Evolutionary conservation across 176 grass and related monocot species (phyloP), one percentile per base, ranked within the genome.

Genomic region (Paspalum vaginatum): DNA sequence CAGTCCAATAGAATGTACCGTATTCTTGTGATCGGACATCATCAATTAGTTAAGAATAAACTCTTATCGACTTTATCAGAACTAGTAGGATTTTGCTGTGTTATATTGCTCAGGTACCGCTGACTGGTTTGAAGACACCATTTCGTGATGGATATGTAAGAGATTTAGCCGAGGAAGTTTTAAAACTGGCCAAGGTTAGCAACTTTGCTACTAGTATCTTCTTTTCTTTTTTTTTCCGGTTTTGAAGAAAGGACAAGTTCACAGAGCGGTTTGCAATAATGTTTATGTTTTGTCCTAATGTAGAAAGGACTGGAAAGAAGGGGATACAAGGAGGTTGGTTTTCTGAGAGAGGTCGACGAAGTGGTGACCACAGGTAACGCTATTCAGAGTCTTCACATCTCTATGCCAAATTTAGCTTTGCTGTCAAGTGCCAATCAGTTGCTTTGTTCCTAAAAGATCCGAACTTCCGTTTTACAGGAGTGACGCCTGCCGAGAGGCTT

Each of bases 231-330:
- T n/a, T n/a, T n/a, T 38, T 11, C 18, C 20, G 10, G 32, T 38
- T 4, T 18, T 15, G 0, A 65, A 10, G 7, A 44, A 38, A 74
- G 37, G 4, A 3, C 54, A 44, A 76, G 54, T 76, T 13, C 21
- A 16, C 14, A 57, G 45, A 81, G 18, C 79, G 69, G 41, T 62
- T 53, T 85, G 25, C 41, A 64, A 75, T 48, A 86, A 38, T 8
- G 54, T 63, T 57, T 49, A 37, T 78, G 9, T 70, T 79, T 70
- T 79, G 61, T 78, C 44, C 26, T 86, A 77, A 51, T 83, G 44
- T 82, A 99, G 96, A 91, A 88, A 77, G 96, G 96, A 90, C 72
- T 99, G 78, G 86, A 99, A 85, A 99, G 96, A 88, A 95, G 96
- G 88, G 93, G 90, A 27, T 99, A 99, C 84, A 99, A 99, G 87